phyloP scores from a whole-genome alignment of 2,329 filamentous ascomycete genomes.

The Curvularia sp. region DNA sequence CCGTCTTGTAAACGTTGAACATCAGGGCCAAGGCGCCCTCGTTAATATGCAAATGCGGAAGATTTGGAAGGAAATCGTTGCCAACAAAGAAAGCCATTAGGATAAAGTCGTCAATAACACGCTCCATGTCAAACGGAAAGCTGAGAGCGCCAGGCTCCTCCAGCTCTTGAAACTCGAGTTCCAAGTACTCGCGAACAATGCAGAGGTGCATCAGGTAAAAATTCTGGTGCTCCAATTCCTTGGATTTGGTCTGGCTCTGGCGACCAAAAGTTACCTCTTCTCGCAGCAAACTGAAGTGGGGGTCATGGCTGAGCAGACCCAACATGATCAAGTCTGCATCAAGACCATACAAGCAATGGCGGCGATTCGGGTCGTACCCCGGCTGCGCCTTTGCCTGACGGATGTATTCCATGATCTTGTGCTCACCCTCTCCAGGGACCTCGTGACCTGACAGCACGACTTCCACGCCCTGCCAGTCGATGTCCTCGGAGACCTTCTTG shows the following conservation, averaged over 20 bases:
- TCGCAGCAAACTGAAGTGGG: constrained; percentile 94
- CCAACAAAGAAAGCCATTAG: constrained; percentile 99
- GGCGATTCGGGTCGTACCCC: constrained; percentile 88
- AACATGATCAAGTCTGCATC: constrained; percentile 99
- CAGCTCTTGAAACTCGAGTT: constrained; percentile 94
- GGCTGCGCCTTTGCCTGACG: constrained; percentile 95
- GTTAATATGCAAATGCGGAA: constrained; percentile 97
- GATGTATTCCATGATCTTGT: constrained; percentile 99
- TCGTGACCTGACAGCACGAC: constrained; percentile 97
- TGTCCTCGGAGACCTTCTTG: constrained; percentile 97
- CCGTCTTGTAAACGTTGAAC: constrained; percentile 95
- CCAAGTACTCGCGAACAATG: constrained; percentile 95
- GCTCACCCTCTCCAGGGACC: constrained; percentile 96
- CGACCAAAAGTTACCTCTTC: constrained; percentile 98
- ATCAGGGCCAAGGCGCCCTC: constrained; percentile 95
- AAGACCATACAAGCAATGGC: constrained; percentile 95
- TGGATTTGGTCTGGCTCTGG: constrained; percentile 84
- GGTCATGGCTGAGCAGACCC: constrained; percentile 94
- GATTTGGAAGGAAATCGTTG: constrained; percentile 97
- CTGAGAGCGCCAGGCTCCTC: constrained; percentile 73
- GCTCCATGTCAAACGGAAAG: constrained; percentile 91
- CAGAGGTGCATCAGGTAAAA: constrained; percentile 97
- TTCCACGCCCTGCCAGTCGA: constrained; percentile 96
- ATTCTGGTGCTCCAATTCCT: constrained; percentile 97
- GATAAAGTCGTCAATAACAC: constrained; percentile 98